Evolutionary conservation across 1,139 yeast genomes (phyloP).

Genomic region (Sugiyamaella sp.): DNA sequence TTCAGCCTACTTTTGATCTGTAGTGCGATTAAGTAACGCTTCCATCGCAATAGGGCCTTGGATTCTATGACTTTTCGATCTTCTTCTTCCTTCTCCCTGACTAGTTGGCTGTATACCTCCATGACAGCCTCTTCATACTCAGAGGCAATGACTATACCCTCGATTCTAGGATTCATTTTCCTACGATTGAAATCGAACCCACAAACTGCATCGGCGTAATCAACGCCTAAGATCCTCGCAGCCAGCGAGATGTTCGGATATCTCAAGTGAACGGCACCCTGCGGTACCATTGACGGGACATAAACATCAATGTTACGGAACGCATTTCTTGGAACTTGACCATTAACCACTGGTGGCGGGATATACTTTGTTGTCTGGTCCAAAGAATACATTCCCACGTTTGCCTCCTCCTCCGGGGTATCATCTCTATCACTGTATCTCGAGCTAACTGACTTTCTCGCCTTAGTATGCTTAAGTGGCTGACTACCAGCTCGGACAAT

Average conservation of each 20-base stretch:
- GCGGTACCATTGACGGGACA: constrained; percentile 74
- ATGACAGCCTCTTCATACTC: constrained; percentile 69
- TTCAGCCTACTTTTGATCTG: constrained; percentile 72
- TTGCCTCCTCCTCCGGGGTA: constrained; percentile 50
- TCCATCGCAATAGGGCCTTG: constrained; percentile 72
- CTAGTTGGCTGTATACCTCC: constrained; percentile 57
- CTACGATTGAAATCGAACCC: constrained; percentile 71
- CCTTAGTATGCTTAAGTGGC: constrained; percentile 55
- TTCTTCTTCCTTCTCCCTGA: constrained; percentile 56
- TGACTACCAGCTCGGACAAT: constrained; percentile 69
- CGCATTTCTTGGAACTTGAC: constrained; percentile 65
- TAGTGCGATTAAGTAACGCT: constrained; percentile 66
- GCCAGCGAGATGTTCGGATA: constrained; percentile 64
- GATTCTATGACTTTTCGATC: constrained; percentile 51
- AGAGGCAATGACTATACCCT: constrained; percentile 74
- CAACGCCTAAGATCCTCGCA: constrained; percentile 68
- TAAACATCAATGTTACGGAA: constrained; percentile 78
- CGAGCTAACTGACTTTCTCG: constrained; percentile 28
- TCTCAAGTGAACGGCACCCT: constrained; percentile 67
- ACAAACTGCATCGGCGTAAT: constrained; percentile 84
- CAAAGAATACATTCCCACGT: constrained; percentile 64
- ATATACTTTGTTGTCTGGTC: constrained; percentile 65
- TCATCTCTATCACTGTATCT: constrained; percentile 42
- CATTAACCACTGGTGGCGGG: constrained; percentile 57
- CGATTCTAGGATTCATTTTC: constrained; percentile 64